A percentile compares a stretch with the other conserved stretches of the same genome.
These are phyloP conservation scores for Mortierella sp. DNA, from an alignment of 371 early-diverging fungal species.

Conservation along the genomic window DNA sequence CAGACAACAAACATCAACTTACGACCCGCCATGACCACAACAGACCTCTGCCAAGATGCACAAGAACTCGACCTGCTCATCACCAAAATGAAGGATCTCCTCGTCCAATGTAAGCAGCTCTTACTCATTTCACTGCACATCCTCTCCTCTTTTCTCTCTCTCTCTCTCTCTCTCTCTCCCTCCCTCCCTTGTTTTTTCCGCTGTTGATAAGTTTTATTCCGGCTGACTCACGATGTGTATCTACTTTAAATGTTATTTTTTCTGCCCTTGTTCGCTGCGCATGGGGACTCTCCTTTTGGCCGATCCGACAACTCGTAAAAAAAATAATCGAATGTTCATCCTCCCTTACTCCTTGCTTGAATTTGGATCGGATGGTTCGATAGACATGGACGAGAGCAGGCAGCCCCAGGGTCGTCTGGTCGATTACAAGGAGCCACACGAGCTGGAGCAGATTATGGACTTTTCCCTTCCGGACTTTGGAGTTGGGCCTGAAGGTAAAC, in stretches of 20 bases:
- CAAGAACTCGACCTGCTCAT: constrained; percentile 57
- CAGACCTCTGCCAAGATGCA: constrained; percentile 53
- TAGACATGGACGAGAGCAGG: constrained; percentile 65
- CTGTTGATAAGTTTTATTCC: background rate
- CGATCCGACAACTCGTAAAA: constrained; percentile 17
- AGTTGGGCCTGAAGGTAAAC: constrained; percentile 66
- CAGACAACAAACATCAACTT: background rate
- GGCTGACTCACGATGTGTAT: constrained; percentile 32
- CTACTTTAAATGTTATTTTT: constrained; percentile 22
- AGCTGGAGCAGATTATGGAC: constrained; percentile 67
- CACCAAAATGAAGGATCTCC: constrained; percentile 53
- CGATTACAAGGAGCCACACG: constrained; percentile 63
- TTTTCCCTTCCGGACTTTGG: constrained; percentile 65
- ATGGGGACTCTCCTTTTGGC: constrained; percentile 30
- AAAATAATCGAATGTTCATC: constrained; percentile 24
- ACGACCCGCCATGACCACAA: background rate
- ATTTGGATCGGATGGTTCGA: constrained; percentile 4
- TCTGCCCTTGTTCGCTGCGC: constrained; percentile 24
- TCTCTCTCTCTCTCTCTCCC: background rate
- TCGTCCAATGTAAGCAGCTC: constrained; percentile 48
- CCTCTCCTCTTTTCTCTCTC: too few relatives aligned
- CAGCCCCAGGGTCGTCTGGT: constrained; percentile 61
- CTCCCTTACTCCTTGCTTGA: background rate
- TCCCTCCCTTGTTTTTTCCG: background rate
- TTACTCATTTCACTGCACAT: background rate